Percentiles rank a stretch among this genome's conserved stretches.
These are phyloP conservation scores for Lumnitzera littorea DNA, from an alignment of 345 rosid genomes.

Conservation along the genomic window DNA sequence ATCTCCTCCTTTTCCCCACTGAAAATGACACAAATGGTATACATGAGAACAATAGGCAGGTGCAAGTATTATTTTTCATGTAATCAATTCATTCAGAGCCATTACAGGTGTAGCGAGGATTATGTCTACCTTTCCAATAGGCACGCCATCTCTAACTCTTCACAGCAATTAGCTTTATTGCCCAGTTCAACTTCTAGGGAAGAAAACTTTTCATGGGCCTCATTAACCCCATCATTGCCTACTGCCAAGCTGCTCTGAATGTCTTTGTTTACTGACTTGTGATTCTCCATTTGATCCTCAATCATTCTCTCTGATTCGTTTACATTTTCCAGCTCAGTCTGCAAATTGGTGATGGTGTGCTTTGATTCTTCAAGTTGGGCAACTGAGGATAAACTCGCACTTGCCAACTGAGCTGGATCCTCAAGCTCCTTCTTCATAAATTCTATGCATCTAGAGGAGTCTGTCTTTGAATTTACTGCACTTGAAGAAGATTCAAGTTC, in stretches of 20 bases:
- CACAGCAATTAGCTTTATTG: constrained; percentile 30
- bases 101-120: background rate
- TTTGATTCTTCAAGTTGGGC: constrained; percentile 38
- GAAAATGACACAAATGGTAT: constrained; percentile 21
- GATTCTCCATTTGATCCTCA: constrained; percentile 38
- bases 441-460: constrained; percentile 11
- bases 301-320: constrained; percentile 19
- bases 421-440: constrained; percentile 24
- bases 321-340: constrained; percentile 29
- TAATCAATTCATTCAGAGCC: too few relatives aligned
- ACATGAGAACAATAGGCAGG: constrained; percentile 7
- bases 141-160: constrained; percentile 38
- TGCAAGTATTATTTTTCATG: too few relatives aligned
- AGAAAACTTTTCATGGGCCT: constrained; percentile 25
- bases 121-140: constrained; percentile 43
- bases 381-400: constrained; percentile 15
- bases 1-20: constrained; percentile 38
- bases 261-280: constrained; percentile 24
- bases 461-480: constrained; percentile 29
- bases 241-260: constrained; percentile 23
- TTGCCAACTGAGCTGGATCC: constrained; percentile 22
- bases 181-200: constrained; percentile 39
- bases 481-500: constrained; percentile 13
- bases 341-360: constrained; percentile 23
- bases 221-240: constrained; percentile 27